phyloP scores from a whole-genome alignment of 2,329 filamentous ascomycete genomes.

The Botryotinia narcissicola region DNA sequence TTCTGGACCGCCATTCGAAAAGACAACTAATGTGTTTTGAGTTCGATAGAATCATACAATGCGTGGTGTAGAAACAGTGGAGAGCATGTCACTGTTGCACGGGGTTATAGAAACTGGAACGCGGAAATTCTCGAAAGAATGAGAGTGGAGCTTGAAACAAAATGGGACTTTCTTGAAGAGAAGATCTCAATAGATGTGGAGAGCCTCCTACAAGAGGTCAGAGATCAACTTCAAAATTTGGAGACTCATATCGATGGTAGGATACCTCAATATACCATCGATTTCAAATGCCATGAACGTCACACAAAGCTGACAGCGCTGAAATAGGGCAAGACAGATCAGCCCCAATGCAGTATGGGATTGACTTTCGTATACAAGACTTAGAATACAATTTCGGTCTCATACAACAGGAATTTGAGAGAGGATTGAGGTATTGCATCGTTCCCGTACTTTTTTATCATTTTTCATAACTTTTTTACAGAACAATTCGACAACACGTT shows the following conservation, averaged over 20 bases:
- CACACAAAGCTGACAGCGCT: background rate
- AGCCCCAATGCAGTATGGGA: background rate
- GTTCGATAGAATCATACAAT: background rate
- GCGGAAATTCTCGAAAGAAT: background rate
- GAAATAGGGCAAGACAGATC: background rate
- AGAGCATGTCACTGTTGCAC: background rate
- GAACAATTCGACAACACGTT: background rate
- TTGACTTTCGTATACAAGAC: background rate
- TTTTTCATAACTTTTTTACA: background rate
- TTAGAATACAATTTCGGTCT: background rate
- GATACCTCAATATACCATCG: background rate
- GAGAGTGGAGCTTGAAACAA: background rate
- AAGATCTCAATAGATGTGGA: background rate
- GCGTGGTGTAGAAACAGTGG: background rate
- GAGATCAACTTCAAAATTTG: background rate
- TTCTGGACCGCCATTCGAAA: background rate
- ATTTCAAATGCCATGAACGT: background rate
- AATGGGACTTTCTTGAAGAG: background rate
- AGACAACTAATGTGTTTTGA: background rate
- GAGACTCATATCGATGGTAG: background rate
- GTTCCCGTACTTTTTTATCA: background rate
- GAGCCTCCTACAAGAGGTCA: background rate
- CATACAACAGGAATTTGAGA: background rate
- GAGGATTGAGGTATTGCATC: background rate
- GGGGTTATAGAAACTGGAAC: background rate